Percentiles rank a stretch among this genome's conserved stretches.
These are phyloP conservation scores for Periconia macrospinosa DNA, from an alignment of 2,329 filamentous ascomycete species.

Conservation along the genomic window DNA sequence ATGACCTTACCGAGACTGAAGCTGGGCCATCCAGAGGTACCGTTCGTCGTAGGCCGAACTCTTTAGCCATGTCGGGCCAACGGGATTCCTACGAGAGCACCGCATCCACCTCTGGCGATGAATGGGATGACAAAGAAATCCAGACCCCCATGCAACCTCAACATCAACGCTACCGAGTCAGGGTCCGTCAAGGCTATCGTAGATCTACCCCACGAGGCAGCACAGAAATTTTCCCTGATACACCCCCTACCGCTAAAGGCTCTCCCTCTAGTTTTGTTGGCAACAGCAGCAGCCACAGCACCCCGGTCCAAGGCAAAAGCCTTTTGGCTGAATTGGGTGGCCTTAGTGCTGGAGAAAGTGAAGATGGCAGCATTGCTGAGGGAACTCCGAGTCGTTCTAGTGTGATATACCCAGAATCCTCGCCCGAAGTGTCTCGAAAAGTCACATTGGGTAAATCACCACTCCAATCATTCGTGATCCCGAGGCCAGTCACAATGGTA, in stretches of 20 bases:
- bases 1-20: conserved; percentile 87
- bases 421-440: conserved; percentile 30
- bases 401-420: conserved; percentile 35
- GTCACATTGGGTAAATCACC: conserved; percentile 23
- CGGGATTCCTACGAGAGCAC: conserved; percentile 80
- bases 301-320: conserved; percentile 67
- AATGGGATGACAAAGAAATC: conserved; percentile 65
- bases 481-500: conserved; percentile 52
- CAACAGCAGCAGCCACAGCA: conserved; percentile 49
- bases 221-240: conserved; percentile 62
- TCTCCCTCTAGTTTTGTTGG: conserved; percentile 55
- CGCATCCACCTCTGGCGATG: conserved; percentile 81
- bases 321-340: conserved; percentile 89
- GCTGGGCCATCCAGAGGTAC: conserved; percentile 41
- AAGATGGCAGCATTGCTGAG: conserved; percentile 46
- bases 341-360: conserved; percentile 68
- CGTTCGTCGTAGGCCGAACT: conserved; percentile 42
- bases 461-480: conserved; percentile 18
- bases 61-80: conserved; percentile 55
- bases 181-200: conserved; percentile 64
- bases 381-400: conserved; percentile 40
- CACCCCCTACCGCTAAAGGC: conserved; percentile 59
- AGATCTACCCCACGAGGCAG: conserved; percentile 58
- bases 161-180: conserved; percentile 71
- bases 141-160: conserved; percentile 67